Conservation (phyloP, 768 basidiomycete species). For the Auriscalpium microsporum region DNA sequence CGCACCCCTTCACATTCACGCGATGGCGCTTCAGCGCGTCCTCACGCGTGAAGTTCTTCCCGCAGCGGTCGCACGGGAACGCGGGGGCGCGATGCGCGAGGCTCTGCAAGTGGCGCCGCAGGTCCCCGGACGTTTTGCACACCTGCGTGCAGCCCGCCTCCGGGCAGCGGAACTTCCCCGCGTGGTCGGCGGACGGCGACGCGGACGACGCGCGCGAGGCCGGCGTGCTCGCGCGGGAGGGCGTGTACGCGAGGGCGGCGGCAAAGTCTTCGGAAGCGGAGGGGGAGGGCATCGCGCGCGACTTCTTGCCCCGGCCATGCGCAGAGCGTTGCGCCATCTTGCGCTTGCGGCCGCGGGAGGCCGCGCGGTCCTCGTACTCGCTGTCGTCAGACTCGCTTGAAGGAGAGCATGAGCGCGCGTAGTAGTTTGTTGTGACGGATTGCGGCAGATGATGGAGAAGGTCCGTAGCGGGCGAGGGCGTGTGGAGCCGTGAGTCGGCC, state of each 20-base stretch:
- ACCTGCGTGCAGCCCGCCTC: slow-evolving; percentile 13
- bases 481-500: background rate
- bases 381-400: background rate
- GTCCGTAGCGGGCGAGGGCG: background rate
- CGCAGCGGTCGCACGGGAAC: slow-evolving; percentile 9
- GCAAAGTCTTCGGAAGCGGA: background rate
- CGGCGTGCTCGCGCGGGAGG: background rate
- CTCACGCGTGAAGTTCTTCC: slow-evolving; percentile 11
- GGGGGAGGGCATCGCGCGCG: background rate
- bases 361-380: background rate
- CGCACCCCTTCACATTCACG: slow-evolving; percentile 8
- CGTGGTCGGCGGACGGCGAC: background rate
- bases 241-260: background rate
- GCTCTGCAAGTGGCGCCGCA: slow-evolving; percentile 10
- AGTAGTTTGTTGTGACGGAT: background rate
- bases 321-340: background rate
- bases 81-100: slow-evolving; percentile 7
- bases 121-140: slow-evolving; percentile 12
- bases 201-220: background rate
- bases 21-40: slow-evolving; percentile 13
- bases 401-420: background rate
- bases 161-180: slow-evolving; percentile 6
- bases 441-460: background rate
- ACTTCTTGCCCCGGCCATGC: background rate
- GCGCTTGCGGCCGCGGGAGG: background rate